These are phyloP conservation scores for Leptographium lundbergii DNA, from an alignment of 2,329 filamentous ascomycete species.

Conservation along the genomic window DNA sequence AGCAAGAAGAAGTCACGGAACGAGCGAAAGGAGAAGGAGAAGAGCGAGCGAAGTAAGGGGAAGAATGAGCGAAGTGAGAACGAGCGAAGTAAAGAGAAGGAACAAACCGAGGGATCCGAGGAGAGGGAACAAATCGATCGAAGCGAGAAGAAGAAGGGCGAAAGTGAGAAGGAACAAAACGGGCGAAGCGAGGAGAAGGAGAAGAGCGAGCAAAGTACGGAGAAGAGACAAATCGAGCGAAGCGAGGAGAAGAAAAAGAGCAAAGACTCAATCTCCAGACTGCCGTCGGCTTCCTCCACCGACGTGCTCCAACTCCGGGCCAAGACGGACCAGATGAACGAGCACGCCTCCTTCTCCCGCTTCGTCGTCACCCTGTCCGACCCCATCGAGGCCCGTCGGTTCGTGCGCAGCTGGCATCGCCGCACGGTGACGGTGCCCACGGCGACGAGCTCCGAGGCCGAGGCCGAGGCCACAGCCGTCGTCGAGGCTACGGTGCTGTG, in stretches of 20 bases:
- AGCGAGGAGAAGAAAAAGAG: background rate
- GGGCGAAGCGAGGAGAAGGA: background rate
- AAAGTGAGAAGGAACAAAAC: too few species aligned
- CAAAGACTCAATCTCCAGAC: too few species aligned
- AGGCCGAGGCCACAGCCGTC: slow-evolving; percentile 10
- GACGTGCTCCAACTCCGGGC: slow-evolving; percentile 6
- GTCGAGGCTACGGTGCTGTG: slow-evolving; percentile 18
- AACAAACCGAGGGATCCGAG: background rate
- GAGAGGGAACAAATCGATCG: background rate
- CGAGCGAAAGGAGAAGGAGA: too few species aligned
- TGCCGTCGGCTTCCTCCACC: slow-evolving; percentile 3
- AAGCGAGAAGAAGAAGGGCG: too few species aligned
- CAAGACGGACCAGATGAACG: slow-evolving; percentile 17
- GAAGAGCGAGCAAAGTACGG: background rate
- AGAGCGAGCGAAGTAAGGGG: too few species aligned
- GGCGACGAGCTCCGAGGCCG: background rate
- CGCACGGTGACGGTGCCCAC: slow-evolving; percentile 19
- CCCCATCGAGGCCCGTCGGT: slow-evolving; percentile 38
- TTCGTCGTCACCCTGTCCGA: slow-evolving; percentile 45
- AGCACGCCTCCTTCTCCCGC: slow-evolving; percentile 23
- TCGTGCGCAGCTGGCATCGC: slow-evolving; percentile 31
- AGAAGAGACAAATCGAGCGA: background rate
- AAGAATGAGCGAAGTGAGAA: background rate
- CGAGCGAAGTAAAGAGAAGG: background rate
- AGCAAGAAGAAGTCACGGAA: background rate